These are phyloP conservation scores for Vitis amurensis DNA, from an alignment of 164 flowering plant genomes.

Conservation along the genomic window DNA sequence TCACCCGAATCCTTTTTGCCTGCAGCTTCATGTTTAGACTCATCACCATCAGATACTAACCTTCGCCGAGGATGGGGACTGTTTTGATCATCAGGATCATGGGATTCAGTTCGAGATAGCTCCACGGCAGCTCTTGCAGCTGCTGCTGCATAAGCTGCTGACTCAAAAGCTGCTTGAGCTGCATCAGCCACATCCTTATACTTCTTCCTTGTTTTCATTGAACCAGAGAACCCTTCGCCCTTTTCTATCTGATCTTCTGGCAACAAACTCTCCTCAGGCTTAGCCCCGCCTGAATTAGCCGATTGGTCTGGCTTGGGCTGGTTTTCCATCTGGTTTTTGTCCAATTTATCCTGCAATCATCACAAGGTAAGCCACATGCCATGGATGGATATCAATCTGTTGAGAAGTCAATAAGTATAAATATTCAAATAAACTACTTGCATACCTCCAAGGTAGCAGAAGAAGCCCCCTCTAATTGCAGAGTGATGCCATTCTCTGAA, in stretches of 20 bases:
- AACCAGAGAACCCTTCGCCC: conserved; percentile 33
- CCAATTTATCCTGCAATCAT: conserved; percentile 27
- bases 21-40: conserved; percentile 13
- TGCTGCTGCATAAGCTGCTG: conserved; percentile 75
- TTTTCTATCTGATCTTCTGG: conserved; percentile 18
- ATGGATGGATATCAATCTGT: neutral
- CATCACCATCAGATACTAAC: conserved; percentile 9
- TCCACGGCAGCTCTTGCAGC: conserved; percentile 88
- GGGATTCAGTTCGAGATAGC: conserved; percentile 53
- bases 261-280: neutral
- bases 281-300: conserved; percentile 9
- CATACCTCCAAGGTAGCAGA: conserved; percentile 36
- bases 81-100: conserved; percentile 34
- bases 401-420: too few relatives aligned
- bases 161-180: conserved; percentile 88
- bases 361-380: neutral
- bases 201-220: conserved; percentile 33
- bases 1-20: neutral
- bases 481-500: conserved; percentile 44
- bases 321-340: conserved; percentile 20
- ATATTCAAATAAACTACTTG: too few relatives aligned
- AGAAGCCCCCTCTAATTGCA: conserved; percentile 47
- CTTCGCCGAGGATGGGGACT: conserved; percentile 15
- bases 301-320: conserved; percentile 8
- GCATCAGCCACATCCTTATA: conserved; percentile 79